These are phyloP conservation scores for Trichophyton simii DNA, from an alignment of 2,329 filamentous ascomycete genomes.

Conservation along the genomic window DNA sequence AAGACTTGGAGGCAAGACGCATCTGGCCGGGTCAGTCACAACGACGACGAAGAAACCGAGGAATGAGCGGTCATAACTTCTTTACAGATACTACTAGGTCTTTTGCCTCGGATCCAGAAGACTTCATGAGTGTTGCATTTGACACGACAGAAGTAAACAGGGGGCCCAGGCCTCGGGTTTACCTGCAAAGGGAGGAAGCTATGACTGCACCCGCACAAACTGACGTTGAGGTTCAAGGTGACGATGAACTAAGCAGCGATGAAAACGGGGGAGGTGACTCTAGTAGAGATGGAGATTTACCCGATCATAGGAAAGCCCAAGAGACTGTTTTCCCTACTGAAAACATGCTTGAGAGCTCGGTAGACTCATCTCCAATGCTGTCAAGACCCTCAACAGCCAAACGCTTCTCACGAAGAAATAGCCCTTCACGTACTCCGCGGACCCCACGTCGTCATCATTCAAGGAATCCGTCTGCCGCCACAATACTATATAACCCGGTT, in stretches of 20 bases:
- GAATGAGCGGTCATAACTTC: slow-evolving; percentile 31
- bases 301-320: not conserved
- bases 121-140: slow-evolving; percentile 20
- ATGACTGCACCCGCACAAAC: slow-evolving; percentile 45
- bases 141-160: not conserved
- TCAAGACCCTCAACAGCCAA: slow-evolving; percentile 34
- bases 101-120: slow-evolving; percentile 46
- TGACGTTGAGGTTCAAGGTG: slow-evolving; percentile 58
- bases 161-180: not conserved
- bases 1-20: slow-evolving; percentile 42
- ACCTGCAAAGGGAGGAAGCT: not conserved
- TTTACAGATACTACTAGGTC: slow-evolving; percentile 42
- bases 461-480: slow-evolving; percentile 67
- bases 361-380: slow-evolving; percentile 24
- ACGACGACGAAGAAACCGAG: slow-evolving; percentile 31
- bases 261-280: slow-evolving; percentile 51
- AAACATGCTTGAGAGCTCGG: slow-evolving; percentile 14
- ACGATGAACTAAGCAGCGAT: slow-evolving; percentile 78
- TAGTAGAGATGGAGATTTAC: not conserved
- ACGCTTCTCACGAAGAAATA: slow-evolving; percentile 24
- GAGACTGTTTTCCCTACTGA: not conserved
- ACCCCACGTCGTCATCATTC: slow-evolving; percentile 43
- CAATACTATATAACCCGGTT: slow-evolving; percentile 69
- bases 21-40: slow-evolving; percentile 38
- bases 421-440: slow-evolving; percentile 25